Conservation (phyloP, 1,284 basidiomycete species). For the Coniferiporia weirii region DNA sequence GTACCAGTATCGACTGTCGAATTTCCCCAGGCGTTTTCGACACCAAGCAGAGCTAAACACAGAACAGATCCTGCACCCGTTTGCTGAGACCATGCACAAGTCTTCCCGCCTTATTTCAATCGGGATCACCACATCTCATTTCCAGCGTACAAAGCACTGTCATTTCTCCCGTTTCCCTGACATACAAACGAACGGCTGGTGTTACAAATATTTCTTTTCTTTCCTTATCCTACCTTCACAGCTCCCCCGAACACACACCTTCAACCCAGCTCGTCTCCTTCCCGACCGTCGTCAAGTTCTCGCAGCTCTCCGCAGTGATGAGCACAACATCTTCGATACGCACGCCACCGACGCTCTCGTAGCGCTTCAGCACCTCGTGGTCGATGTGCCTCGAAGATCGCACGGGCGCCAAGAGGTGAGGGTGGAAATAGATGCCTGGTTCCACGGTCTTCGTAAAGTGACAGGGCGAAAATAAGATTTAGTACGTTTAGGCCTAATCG, state of each 20-base stretch:
- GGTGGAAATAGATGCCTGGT: conserved; percentile 85
- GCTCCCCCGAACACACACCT: conserved; percentile 61
- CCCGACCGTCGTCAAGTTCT: conserved; percentile 77
- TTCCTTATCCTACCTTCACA: conserved; percentile 27
- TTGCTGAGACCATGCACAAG: too few species aligned
- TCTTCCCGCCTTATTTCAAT: too few species aligned
- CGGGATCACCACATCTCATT: too few species aligned
- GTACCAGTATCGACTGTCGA: too few species aligned
- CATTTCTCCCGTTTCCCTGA: background rate
- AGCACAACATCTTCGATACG: conserved; percentile 86
- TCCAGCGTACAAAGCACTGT: too few species aligned
- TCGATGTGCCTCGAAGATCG: conserved; percentile 68
- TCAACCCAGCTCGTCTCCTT: conserved; percentile 80
- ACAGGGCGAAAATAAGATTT: background rate
- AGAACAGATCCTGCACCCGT: too few species aligned
- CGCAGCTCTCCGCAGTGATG: conserved; percentile 59
- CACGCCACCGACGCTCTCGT: conserved; percentile 80
- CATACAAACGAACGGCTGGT: background rate
- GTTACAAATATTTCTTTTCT: background rate
- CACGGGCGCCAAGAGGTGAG: conserved; percentile 67
- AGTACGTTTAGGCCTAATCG: conserved; percentile 18
- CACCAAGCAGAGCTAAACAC: too few species aligned
- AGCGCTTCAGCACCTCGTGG: conserved; percentile 62
- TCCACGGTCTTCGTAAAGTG: conserved; percentile 62
- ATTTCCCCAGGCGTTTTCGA: too few species aligned